Base-by-base conservation (phyloP, 2,329 filamentous ascomycete genomes). In the Ophiostoma pallidulum region DNA sequence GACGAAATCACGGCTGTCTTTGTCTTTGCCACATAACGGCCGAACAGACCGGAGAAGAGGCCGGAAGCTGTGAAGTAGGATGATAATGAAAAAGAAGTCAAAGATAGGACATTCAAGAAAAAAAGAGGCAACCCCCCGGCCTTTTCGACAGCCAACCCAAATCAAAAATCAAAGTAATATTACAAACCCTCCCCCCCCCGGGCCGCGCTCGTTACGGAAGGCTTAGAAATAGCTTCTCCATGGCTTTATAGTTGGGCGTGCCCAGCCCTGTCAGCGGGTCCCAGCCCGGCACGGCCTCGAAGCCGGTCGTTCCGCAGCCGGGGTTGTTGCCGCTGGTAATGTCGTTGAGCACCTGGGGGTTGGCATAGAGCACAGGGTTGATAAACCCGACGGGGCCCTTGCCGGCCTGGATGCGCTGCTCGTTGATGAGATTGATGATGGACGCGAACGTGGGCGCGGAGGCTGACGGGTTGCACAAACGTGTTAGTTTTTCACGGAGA, bases 341-440 rank as follows among this genome's bases (percentile, higher is more conserved):
- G 41, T 62, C 60, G 41, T 58, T 60, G 28, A 62, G 51, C 2
- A 59, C 58, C 22, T 59, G 52, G 0, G 60, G 59, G 41, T 62
- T 54, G 18, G 51, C 51, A 24, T 62, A 62, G 19, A 57, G 39
- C 1, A 51, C 51, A 1, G 62, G 63, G 48, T 65, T 64, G 40
- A 66, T 51, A 41, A 64, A 65, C 6, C 64, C 62, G 1, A 70
- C 51, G 2, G 63, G 58, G 9, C 53, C 55, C 56, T 73, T 70
- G 6, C 73, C 72, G 8, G 62, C 64, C 0, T 67, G 60, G n/a
- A 82, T 61, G 35, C 77, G 65, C 1, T 74, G 75, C 54, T 83
- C 79, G 55, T 85, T 84, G 49, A 84, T 65, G 3, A 84, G 69
- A 2, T 74, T 67, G 37, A 85, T 65, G 46, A 84, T 66, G 9